Evolutionary conservation across 352 stramenopile species (phyloP).

Genomic region (Phytophthora multivora): DNA sequence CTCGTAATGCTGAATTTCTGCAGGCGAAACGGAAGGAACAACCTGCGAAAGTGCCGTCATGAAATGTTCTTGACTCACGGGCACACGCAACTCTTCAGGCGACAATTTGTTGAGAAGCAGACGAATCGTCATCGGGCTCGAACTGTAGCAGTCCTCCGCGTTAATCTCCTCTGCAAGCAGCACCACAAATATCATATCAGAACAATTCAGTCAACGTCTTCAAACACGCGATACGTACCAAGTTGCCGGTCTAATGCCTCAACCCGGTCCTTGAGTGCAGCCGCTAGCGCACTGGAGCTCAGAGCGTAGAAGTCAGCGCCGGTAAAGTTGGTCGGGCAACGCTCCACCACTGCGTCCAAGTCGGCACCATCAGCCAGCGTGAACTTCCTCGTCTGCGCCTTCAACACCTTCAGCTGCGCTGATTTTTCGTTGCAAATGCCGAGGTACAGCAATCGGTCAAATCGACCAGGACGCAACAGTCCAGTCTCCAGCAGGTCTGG

Average conservation of each 20-base stretch:
- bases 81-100: slow-evolving; percentile 64
- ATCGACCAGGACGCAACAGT: slow-evolving; percentile 93
- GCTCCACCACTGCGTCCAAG: slow-evolving; percentile 60
- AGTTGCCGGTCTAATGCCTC: slow-evolving; percentile 65
- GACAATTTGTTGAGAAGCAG: slow-evolving; percentile 69
- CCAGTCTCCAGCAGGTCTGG: slow-evolving; percentile 96
- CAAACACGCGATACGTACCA: slow-evolving; percentile 38
- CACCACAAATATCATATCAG: slow-evolving; percentile 15
- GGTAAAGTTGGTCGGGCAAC: slow-evolving; percentile 78
- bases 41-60: slow-evolving; percentile 58
- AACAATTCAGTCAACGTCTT: slow-evolving; percentile 9
- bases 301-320: slow-evolving; percentile 87
- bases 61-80: slow-evolving; percentile 65
- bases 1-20: slow-evolving; percentile 89
- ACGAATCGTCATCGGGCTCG: slow-evolving; percentile 68
- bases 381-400: slow-evolving; percentile 86
- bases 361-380: slow-evolving; percentile 60
- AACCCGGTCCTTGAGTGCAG: slow-evolving; percentile 83
- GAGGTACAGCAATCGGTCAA: slow-evolving; percentile 83
- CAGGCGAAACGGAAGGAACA: slow-evolving; percentile 83
- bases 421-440: slow-evolving; percentile 79
- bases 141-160: slow-evolving; percentile 81
- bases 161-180: slow-evolving; percentile 61
- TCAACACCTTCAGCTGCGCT: slow-evolving; percentile 83
- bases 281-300: slow-evolving; percentile 73